phyloP scores from a whole-genome alignment of 148 eudicot genomes.

The Amaranthus palmeri region DNA sequence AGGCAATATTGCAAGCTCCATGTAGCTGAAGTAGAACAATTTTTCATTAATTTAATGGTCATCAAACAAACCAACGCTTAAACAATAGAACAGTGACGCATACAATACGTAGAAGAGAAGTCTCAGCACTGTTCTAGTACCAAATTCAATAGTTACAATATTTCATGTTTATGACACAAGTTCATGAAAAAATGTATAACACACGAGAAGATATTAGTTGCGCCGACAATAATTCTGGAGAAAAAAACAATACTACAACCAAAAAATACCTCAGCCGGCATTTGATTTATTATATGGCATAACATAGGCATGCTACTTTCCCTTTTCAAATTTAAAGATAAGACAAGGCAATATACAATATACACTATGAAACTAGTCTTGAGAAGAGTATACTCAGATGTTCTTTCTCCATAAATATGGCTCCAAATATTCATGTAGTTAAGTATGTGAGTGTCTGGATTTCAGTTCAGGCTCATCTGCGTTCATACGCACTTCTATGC shows the following conservation, averaged over 20 bases:
- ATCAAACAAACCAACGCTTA: background rate
- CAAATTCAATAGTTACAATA: no score
- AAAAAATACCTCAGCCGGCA: no score
- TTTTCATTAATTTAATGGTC: constrained; percentile 3
- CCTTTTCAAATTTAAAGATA: background rate
- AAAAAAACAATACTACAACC: no score
- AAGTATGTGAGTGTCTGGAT: background rate
- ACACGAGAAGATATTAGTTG: no score
- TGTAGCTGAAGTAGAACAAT: constrained; percentile 40
- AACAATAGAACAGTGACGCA: background rate
- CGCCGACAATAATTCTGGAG: no score
- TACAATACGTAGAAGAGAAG: background rate
- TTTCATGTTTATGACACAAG: no score
- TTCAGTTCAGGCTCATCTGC: background rate
- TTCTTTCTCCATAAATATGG: background rate
- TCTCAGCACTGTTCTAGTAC: background rate
- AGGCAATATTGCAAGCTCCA: constrained; percentile 72
- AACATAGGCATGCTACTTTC: background rate
- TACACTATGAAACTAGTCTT: background rate
- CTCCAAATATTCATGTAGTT: background rate
- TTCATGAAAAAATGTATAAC: no score
- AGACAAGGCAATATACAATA: no score
- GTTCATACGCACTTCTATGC: background rate
- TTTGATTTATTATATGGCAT: no score
- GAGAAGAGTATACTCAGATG: background rate